These are phyloP conservation scores for Sinapis alba DNA, from an alignment of 441 rosid species.

Conservation along the genomic window DNA sequence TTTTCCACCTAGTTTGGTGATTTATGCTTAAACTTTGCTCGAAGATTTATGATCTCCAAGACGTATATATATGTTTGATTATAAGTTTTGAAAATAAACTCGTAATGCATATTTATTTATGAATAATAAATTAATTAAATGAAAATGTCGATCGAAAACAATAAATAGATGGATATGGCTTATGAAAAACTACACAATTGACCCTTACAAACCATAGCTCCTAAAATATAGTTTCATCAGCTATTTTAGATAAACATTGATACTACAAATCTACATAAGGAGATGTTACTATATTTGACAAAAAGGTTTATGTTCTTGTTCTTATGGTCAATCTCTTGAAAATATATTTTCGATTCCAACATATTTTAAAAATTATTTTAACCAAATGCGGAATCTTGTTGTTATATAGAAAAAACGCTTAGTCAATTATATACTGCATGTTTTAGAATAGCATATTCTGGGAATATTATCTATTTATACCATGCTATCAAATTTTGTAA, in stretches of 20 bases:
- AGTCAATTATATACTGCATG: constrained; percentile 5
- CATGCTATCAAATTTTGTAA: neutral
- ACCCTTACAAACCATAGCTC: neutral
- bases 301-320: neutral
- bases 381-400: neutral
- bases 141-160: neutral
- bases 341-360: neutral
- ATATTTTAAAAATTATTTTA: neutral
- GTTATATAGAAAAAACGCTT: neutral
- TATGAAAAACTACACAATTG: neutral
- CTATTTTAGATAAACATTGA: neutral
- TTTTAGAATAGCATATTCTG: constrained; percentile 18
- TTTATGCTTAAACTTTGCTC: neutral
- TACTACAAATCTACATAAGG: neutral
- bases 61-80: neutral
- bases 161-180: neutral
- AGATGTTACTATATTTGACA: neutral
- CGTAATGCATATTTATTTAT: neutral
- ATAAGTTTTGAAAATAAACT: neutral
- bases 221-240: neutral
- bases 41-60: neutral
- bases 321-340: no score
- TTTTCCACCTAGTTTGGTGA: neutral
- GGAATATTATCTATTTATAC: neutral
- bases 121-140: neutral